These are phyloP conservation scores for Volvariella volvacea DNA, from an alignment of 1,284 basidiomycete genomes.

Conservation along the genomic window DNA sequence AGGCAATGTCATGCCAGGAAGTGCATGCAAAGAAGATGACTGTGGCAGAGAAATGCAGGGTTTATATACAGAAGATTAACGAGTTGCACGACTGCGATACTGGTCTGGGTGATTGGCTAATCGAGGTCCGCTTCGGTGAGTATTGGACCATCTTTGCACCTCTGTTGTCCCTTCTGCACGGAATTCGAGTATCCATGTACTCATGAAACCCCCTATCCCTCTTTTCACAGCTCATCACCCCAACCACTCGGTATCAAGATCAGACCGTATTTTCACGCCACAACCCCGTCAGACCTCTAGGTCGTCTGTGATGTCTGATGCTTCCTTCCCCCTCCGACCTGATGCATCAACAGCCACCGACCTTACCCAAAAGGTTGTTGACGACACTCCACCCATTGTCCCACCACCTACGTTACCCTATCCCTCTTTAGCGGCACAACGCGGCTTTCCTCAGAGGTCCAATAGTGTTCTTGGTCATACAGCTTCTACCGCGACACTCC, in stretches of 20 bases:
- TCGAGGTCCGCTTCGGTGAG: constrained; percentile 50
- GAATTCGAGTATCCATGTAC: not conserved
- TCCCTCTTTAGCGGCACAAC: constrained; percentile 32
- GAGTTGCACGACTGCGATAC: constrained; percentile 74
- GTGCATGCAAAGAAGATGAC: constrained; percentile 49
- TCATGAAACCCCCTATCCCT: constrained; percentile 4
- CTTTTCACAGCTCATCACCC: constrained; percentile 7
- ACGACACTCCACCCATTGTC: constrained; percentile 41
- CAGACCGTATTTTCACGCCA: constrained; percentile 24
- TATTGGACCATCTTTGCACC: constrained; percentile 6
- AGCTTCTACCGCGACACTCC: constrained; percentile 4
- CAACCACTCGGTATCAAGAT: not conserved
- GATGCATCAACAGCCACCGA: constrained; percentile 76
- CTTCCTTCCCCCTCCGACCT: constrained; percentile 69
- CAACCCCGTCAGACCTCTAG: constrained; percentile 61
- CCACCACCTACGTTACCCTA: constrained; percentile 72
- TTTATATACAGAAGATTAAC: constrained; percentile 81
- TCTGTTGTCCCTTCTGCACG: not conserved
- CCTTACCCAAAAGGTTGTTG: constrained; percentile 38
- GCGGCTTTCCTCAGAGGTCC: not conserved
- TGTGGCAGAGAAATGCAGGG: constrained; percentile 64
- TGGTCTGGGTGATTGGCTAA: constrained; percentile 75
- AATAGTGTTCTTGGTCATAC: not conserved
- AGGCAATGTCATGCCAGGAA: constrained; percentile 72
- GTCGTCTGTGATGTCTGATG: constrained; percentile 65